A percentile compares a stretch with the other conserved stretches of the same genome.
phyloP scores from a whole-genome alignment of 495 filamentous ascomycete species.

The Emericellopsis terricola region DNA sequence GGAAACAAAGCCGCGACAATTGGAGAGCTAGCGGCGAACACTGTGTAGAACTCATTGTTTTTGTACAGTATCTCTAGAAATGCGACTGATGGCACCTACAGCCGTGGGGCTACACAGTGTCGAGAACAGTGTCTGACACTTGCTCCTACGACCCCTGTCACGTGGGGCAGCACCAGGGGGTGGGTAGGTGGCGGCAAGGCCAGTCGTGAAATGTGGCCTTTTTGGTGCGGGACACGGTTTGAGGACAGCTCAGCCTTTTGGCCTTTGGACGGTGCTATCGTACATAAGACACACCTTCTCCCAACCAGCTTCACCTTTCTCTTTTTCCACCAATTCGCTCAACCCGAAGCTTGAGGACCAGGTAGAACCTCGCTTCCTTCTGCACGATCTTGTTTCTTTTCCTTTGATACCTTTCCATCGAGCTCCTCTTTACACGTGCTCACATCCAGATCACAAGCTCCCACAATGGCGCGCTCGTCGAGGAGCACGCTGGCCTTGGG shows the following conservation, averaged over 20 bases:
- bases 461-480: slow-evolving; percentile 34
- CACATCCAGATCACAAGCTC: too few relatives aligned
- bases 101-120: too few relatives aligned
- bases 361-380: too few relatives aligned
- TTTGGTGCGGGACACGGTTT: too few relatives aligned
- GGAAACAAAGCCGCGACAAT: too few relatives aligned
- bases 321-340: slow-evolving; percentile 2
- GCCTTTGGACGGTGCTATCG: background rate
- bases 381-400: slow-evolving; percentile 4
- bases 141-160: slow-evolving; percentile 4
- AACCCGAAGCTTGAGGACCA: too few relatives aligned
- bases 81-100: too few relatives aligned
- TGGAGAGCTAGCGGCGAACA: too few relatives aligned
- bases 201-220: slow-evolving; percentile 7
- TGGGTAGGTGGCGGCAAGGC: background rate
- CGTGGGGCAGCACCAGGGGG: slow-evolving; percentile 3
- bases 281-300: slow-evolving; percentile 3
- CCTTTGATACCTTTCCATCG: background rate
- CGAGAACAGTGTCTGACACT: background rate
- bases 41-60: too few relatives aligned
- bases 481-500: slow-evolving; percentile 34
- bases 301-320: slow-evolving; percentile 5
- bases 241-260: slow-evolving; percentile 4
- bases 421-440: slow-evolving; percentile 5
- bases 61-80: too few relatives aligned